Percentiles rank a stretch among this genome's conserved stretches.
Conservation (phyloP, 139 green algal species). For the Chlamydomonas asymmetrica region DNA sequence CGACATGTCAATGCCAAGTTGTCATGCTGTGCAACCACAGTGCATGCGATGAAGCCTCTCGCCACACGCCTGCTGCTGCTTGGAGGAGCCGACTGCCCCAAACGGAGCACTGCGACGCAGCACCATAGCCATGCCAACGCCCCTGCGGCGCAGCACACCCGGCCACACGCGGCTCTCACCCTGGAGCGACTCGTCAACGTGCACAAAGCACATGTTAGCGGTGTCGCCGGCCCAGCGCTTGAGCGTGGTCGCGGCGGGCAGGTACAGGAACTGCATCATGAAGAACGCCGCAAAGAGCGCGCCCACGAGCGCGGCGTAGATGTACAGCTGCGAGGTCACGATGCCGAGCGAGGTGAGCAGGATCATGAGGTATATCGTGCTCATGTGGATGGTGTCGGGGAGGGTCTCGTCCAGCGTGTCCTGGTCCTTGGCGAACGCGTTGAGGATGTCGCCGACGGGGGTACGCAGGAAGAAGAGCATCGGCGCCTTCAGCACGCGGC, state of each 20-base stretch:
- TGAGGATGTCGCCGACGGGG: slow-evolving; percentile 55
- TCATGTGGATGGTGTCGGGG: slow-evolving; percentile 56
- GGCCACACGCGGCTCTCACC: too few species aligned
- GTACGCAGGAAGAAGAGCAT: slow-evolving; percentile 63
- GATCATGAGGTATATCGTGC: slow-evolving; percentile 57
- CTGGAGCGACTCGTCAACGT: slow-evolving; percentile 65
- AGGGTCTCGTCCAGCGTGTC: slow-evolving; percentile 58
- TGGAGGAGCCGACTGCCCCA: too few species aligned
- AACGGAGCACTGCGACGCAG: too few species aligned
- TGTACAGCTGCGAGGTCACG: slow-evolving; percentile 48
- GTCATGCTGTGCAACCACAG: too few species aligned
- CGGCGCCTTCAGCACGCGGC: slow-evolving; percentile 51
- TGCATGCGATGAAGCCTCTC: too few species aligned
- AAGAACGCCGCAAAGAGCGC: slow-evolving; percentile 40
- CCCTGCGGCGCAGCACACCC: too few species aligned
- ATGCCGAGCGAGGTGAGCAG: slow-evolving; percentile 53
- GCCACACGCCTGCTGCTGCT: too few species aligned
- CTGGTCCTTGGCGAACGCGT: slow-evolving; percentile 56
- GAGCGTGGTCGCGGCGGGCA: slow-evolving; percentile 62
- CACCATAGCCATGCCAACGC: too few species aligned
- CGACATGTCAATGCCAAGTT: too few species aligned
- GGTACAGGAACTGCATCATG: slow-evolving; percentile 63
- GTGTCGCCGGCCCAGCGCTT: slow-evolving; percentile 66
- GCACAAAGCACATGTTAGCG: slow-evolving; percentile 50
- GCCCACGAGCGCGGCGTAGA: slow-evolving; percentile 45